phyloP scores from a whole-genome alignment of 1,284 basidiomycete species.

The Thecaphora thlaspeos region DNA sequence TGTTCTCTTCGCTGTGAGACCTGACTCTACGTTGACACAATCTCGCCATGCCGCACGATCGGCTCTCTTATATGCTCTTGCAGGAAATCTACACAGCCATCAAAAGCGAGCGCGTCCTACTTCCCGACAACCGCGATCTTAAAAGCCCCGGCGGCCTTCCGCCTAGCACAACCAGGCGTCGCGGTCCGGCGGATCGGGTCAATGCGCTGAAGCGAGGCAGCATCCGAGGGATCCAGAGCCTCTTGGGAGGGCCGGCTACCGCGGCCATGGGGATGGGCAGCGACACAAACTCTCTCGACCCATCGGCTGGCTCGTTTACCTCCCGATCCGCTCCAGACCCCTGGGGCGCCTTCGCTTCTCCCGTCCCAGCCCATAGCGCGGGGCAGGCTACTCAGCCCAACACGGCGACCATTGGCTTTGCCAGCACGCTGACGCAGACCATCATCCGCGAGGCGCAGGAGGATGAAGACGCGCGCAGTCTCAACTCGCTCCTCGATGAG shows the following conservation, averaged over 20 bases:
- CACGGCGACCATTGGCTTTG: constrained; percentile 77
- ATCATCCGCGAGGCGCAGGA: constrained; percentile 93
- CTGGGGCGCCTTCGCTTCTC: constrained; percentile 19
- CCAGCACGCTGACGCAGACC: constrained; percentile 88
- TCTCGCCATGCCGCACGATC: no score
- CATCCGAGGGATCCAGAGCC: constrained; percentile 77
- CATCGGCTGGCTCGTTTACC: constrained; percentile 18
- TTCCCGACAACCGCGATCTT: constrained; percentile 62
- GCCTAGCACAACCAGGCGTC: no score
- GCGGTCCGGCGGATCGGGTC: constrained; percentile 61
- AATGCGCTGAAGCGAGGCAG: constrained; percentile 82
- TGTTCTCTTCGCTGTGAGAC: no score
- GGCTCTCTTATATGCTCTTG: constrained; percentile 51
- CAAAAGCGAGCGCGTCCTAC: constrained; percentile 84
- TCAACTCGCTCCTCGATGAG: constrained; percentile 16
- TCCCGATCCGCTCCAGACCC: constrained; percentile 30
- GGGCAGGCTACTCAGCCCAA: constrained; percentile 3
- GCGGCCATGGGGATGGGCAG: not conserved
- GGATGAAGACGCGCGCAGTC: constrained; percentile 70
- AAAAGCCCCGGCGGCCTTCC: no score
- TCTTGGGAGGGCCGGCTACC: constrained; percentile 62
- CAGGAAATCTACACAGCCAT: constrained; percentile 92
- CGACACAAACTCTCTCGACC: not conserved
- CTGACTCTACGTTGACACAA: no score
- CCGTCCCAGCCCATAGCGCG: constrained; percentile 6